phyloP scores from a whole-genome alignment of 1,284 basidiomycete genomes.

The Quambalaria eucalypti region DNA sequence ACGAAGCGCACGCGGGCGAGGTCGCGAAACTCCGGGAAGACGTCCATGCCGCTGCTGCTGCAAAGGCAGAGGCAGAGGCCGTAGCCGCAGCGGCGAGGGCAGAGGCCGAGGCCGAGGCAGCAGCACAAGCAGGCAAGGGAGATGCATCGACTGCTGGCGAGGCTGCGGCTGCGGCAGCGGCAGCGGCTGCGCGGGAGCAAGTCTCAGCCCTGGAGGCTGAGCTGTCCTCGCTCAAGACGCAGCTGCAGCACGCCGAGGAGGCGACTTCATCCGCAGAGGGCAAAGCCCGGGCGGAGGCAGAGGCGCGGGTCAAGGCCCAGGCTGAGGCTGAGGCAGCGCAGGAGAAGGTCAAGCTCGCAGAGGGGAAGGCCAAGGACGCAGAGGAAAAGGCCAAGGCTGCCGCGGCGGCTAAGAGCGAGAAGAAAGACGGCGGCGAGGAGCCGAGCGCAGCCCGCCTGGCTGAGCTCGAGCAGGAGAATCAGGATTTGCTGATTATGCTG shows the following conservation, averaged over 20 bases:
- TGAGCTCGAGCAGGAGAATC: constrained; percentile 86
- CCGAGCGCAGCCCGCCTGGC: constrained; percentile 17
- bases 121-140: constrained; percentile 30
- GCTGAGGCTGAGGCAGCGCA: not conserved
- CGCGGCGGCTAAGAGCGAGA: constrained; percentile 1
- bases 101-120: too few species aligned
- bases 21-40: too few species aligned
- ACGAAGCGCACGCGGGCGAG: not conserved
- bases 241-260: too few species aligned
- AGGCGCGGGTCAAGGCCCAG: too few species aligned
- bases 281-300: too few species aligned
- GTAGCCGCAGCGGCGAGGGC: too few species aligned
- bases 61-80: not conserved
- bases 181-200: not conserved
- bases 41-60: too few species aligned
- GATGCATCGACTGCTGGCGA: not conserved
- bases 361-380: constrained; percentile 1
- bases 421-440: constrained; percentile 3
- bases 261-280: too few species aligned
- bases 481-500: constrained; percentile 81
- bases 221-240: too few species aligned
- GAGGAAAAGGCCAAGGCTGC: constrained; percentile 2
- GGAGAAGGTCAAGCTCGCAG: not conserved
- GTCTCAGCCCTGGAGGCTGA: not conserved
- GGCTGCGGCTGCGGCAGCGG: too few species aligned